Base-by-base conservation (phyloP, 257 asterid species). In the Verbascum thapsus region DNA sequence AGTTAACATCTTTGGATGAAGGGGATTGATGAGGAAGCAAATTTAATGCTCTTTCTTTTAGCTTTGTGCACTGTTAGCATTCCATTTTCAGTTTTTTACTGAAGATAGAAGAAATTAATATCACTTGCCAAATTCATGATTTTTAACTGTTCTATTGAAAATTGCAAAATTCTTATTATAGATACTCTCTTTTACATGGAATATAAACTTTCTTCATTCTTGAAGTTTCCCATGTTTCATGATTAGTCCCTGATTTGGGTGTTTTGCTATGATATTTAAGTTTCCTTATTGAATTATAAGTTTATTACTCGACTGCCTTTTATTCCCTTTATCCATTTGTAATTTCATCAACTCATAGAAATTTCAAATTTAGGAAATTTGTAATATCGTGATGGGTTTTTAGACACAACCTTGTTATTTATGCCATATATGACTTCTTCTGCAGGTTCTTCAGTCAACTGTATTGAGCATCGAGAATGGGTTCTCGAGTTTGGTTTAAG, bases 401-500 rank as follows among this genome's bases (percentile, higher is more conserved):
- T n/a, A n/a, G n/a, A n/a, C n/a, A n/a, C n/a, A n/a, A n/a, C n/a
- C n/a, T 13, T 34, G 23, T 8, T n/a, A 10, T 48, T 45, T 39
- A 66, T 54, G 51, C 48, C 57, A 47, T 43, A 48, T 51, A 40
- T 63, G 43, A 53, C 30, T 5, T 57, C 39, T 39, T 58, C 35
- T 70, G 77, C 83, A 76, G 85, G 71, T 53, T 53, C 39, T 41
- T 54, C 65, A 16, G 34, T 49, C 53, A 61, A 53, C 51, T 53
- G 63, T 59, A 64, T 51, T 72, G 63, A 75, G 77, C 66, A 59
- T 51, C 69, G 53, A 54, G 60, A 58, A 86, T 87, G 97, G 91
- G 88, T 58, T 83, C 89, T 3, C 84, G 88, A 50, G 82, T 78
- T 68, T 90, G 97, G 95, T 74, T 85, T 57, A 90, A 80, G 88